Percentiles rank a stretch among this genome's conserved stretches.
These are phyloP conservation scores for Penicillium sp. DNA, from an alignment of 2,329 filamentous ascomycete genomes.

Conservation along the genomic window DNA sequence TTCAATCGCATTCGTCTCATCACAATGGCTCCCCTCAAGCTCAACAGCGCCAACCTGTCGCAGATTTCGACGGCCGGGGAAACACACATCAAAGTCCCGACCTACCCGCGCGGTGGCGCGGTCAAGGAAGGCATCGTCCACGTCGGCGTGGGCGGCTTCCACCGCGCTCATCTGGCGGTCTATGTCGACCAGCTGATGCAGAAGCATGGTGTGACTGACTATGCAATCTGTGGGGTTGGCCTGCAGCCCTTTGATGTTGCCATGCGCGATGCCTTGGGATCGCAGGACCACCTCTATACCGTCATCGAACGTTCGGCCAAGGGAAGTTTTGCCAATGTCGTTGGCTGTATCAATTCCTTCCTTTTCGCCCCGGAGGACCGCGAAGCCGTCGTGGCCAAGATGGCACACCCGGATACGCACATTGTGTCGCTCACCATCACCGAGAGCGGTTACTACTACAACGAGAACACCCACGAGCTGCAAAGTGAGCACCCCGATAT, in stretches of 20 bases:
- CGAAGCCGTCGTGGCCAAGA: conserved; percentile 54
- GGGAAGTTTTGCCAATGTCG: conserved; percentile 49
- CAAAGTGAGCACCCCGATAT: conserved; percentile 51
- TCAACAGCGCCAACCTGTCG: conserved; percentile 41
- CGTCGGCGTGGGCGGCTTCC: conserved; percentile 55
- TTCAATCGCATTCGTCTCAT: conserved; percentile 8
- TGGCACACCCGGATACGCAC: conserved; percentile 54
- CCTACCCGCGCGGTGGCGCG: conserved; percentile 44
- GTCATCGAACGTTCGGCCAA: conserved; percentile 55
- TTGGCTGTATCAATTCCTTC: conserved; percentile 55
- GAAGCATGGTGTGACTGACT: conserved; percentile 47
- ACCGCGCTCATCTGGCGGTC: conserved; percentile 54
- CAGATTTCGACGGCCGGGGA: conserved; percentile 34
- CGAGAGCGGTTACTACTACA: conserved; percentile 58
- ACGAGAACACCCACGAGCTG: conserved; percentile 57
- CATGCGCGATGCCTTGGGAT: conserved; percentile 52
- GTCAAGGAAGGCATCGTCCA: conserved; percentile 57
- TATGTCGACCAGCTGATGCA: conserved; percentile 52
- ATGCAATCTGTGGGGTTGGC: conserved; percentile 54
- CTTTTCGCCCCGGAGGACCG: conserved; percentile 53
- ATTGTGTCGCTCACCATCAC: conserved; percentile 58
- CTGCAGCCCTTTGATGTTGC: conserved; percentile 50
- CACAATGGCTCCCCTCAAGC: conserved; percentile 39
- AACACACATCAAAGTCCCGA: conserved; percentile 39
- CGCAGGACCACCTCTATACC: conserved; percentile 55